phyloP scores from a whole-genome alignment of 1,284 basidiomycete genomes.

The Marasmius oreades region DNA sequence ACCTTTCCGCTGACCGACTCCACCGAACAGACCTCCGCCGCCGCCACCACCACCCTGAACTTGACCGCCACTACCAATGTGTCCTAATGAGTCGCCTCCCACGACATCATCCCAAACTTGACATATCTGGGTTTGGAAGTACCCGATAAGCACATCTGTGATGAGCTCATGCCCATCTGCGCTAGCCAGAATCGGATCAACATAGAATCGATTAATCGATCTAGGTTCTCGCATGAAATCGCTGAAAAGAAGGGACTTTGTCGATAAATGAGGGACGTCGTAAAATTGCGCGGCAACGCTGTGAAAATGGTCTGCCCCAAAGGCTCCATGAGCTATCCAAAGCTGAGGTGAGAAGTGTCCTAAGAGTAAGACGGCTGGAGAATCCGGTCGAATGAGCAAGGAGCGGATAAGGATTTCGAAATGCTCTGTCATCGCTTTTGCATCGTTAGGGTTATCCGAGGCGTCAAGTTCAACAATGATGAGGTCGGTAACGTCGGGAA shows the following conservation, averaged over 20 bases:
- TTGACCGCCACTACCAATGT: conserved; percentile 47
- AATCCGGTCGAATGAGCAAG: conserved; percentile 81
- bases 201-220: conserved; percentile 69
- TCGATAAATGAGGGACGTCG: conserved; percentile 88
- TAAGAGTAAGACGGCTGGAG: conserved; percentile 86
- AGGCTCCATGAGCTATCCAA: conserved; percentile 75
- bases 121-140: conserved; percentile 87
- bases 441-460: conserved; percentile 57
- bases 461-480: conserved; percentile 92
- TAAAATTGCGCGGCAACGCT: conserved; percentile 91
- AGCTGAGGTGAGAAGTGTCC: conserved; percentile 90
- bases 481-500: conserved; percentile 89
- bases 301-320: conserved; percentile 86
- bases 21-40: conserved; percentile 62
- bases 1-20: conserved; percentile 67
- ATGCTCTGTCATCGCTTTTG: conserved; percentile 62
- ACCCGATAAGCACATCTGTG: conserved; percentile 81
- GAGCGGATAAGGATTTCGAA: conserved; percentile 92
- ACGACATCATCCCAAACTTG: conserved; percentile 75
- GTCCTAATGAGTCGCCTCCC: conserved; percentile 44
- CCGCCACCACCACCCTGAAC: conserved; percentile 31
- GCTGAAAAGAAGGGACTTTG: conserved; percentile 79
- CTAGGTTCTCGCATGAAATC: conserved; percentile 77
- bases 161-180: conserved; percentile 78
- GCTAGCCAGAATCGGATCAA: conserved; percentile 83